phyloP scores from a whole-genome alignment of 805 yeast species.

The Suhomyces pyralidae region DNA sequence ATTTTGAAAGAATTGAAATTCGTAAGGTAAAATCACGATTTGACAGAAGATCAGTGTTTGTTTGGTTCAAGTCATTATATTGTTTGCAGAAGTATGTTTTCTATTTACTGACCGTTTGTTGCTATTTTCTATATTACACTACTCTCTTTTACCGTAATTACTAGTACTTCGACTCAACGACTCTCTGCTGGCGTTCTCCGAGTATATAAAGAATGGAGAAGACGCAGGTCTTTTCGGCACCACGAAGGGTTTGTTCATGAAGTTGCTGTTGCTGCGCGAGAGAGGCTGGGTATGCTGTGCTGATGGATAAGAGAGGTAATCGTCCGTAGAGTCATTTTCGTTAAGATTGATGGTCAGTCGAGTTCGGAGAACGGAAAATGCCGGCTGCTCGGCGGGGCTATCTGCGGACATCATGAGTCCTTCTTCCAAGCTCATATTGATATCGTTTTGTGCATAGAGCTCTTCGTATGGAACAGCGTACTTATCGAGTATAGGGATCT shows the following conservation, averaged over 20 bases:
- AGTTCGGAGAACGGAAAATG: slow-evolving; percentile 32
- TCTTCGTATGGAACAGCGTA: slow-evolving; percentile 16
- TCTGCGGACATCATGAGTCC: slow-evolving; percentile 24
- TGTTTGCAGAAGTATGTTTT: no score
- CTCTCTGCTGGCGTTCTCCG: slow-evolving; percentile 23
- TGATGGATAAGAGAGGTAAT: neutral
- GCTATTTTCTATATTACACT: no score
- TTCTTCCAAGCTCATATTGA: slow-evolving; percentile 31
- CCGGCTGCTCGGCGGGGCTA: neutral
- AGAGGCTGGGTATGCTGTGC: neutral
- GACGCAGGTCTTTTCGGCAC: slow-evolving; percentile 24
- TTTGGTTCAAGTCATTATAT: no score
- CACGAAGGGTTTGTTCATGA: slow-evolving; percentile 37
- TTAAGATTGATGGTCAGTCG: slow-evolving; percentile 33
- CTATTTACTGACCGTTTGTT: no score
- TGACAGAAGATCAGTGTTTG: no score
- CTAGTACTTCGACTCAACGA: slow-evolving; percentile 17
- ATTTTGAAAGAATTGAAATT: no score
- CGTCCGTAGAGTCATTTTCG: slow-evolving; percentile 11
- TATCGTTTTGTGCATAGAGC: slow-evolving; percentile 16
- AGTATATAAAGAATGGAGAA: slow-evolving; percentile 3
- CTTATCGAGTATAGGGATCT: slow-evolving; percentile 20
- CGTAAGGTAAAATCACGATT: no score
- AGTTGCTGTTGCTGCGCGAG: slow-evolving; percentile 18
- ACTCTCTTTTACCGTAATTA: neutral